Evolutionary conservation across 305 asterid species (phyloP), one percentile per base, ranked within the genome.

Genomic region (Fraxinus dipetala): DNA sequence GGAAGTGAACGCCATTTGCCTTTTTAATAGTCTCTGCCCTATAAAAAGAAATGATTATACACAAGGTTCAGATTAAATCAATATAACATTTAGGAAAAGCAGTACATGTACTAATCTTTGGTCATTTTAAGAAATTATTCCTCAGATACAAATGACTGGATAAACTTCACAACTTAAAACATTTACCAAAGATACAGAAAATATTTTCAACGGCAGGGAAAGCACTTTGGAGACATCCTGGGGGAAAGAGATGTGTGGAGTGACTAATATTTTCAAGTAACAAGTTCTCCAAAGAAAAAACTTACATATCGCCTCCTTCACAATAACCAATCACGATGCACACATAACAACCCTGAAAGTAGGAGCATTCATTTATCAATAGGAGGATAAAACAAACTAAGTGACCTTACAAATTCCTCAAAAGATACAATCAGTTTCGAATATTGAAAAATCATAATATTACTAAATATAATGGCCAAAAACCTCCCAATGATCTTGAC

Each of bases 281-380:
- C 63, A 54, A 54, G 45, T 20, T 51, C 14, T 73, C 75, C 32
- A 10, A 30, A 76, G 81, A 80, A 80, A 76, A 43, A 84, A 88
- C 98, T 92, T 90, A 94, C 99, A 96, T 91, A 86, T 96, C 99
- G 81, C 99, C 99, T 81, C 97, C 98, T 90, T 96, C 99, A 82
- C 99, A 96, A 86, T 94, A 93, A 51, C 98, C 98, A 34, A 94
- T 91, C 79, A 96, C 93, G 84, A 96, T 96, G 95, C 99, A 96
- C 79, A 96, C 99, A 82, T 91, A 93, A 86, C 98, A 96, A 83
- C 98, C 99, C 99, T 96, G 96, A 76, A 81, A 89, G 75, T 43
- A 73, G 73, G 36, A 56, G 72, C 76, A 85, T 24, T 38, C 35
- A 63, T 79, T 70, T 31, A 82, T 75, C 79, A 70, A 81, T 61